Conservation (phyloP, 306 rosid genomes). For the Abrus precatorius region DNA sequence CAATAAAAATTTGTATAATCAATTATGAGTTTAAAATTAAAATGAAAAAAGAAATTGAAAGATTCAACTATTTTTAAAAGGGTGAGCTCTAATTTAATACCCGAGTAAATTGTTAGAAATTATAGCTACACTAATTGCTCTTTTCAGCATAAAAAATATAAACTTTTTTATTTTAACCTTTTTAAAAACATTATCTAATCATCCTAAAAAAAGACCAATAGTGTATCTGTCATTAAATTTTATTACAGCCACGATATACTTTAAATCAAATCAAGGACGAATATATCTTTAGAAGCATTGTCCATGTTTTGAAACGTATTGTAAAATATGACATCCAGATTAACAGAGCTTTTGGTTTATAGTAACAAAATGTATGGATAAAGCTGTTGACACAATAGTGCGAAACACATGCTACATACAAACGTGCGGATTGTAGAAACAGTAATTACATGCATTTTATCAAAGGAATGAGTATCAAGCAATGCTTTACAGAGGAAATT, state of each 20-base stretch:
- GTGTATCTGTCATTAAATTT: not conserved
- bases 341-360: not conserved
- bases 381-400: not conserved
- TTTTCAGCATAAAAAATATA: too few relatives aligned
- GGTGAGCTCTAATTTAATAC: not conserved
- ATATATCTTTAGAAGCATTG: not conserved
- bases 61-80: not conserved
- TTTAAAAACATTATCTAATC: too few relatives aligned
- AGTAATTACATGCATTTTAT: not conserved
- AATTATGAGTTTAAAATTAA: too few relatives aligned
- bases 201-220: not conserved
- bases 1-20: too few relatives aligned
- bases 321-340: not conserved
- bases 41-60: too few relatives aligned
- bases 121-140: too few relatives aligned
- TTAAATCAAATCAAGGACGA: not conserved
- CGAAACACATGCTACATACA: not conserved
- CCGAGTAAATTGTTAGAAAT: not conserved
- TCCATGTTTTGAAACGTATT: not conserved
- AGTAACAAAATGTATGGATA: not conserved
- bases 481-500: conserved; percentile 28
- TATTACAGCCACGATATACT: not conserved
- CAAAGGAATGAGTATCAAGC: not conserved
- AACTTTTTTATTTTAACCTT: too few relatives aligned
- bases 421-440: not conserved